Conservation (phyloP, 192 early-diverging fungal species). For the Coemansia sp. region DNA sequence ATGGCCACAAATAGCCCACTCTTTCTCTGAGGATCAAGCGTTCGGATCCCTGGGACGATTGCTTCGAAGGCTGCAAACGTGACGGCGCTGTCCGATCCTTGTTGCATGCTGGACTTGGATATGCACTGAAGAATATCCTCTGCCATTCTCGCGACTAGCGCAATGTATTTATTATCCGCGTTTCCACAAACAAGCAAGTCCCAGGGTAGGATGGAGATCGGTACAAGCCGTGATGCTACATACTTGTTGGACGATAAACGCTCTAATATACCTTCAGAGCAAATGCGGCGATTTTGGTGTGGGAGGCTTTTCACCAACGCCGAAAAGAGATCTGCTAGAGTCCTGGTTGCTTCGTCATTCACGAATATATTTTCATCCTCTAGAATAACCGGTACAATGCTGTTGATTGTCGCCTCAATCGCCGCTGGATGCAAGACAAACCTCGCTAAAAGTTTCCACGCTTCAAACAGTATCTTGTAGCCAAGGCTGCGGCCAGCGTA, state of each 20-base stretch:
- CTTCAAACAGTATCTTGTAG: constrained; percentile 15
- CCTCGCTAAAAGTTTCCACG: constrained; percentile 26
- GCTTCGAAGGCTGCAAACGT: constrained; percentile 1
- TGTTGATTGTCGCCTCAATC: not conserved
- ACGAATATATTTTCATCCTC: not conserved
- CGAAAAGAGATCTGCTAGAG: not conserved
- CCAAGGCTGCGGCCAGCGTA: constrained; percentile 18
- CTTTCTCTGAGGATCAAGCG: not conserved
- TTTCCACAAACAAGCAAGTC: not conserved
- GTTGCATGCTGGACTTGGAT: not conserved
- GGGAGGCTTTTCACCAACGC: not conserved
- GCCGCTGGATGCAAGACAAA: not conserved
- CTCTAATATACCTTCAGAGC: not conserved
- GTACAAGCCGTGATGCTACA: not conserved
- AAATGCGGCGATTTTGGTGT: not conserved
- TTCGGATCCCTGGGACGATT: not conserved
- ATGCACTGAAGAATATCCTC: not conserved
- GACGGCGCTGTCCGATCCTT: not conserved
- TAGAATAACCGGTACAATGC: not conserved
- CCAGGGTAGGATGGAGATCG: not conserved
- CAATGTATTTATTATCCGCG: not conserved
- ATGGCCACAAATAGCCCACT: not conserved
- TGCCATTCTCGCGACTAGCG: not conserved
- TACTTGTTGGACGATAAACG: not conserved
- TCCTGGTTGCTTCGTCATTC: not conserved